Conservation (phyloP, 2,329 filamentous ascomycete genomes). For the Plenodomus lindquistii region DNA sequence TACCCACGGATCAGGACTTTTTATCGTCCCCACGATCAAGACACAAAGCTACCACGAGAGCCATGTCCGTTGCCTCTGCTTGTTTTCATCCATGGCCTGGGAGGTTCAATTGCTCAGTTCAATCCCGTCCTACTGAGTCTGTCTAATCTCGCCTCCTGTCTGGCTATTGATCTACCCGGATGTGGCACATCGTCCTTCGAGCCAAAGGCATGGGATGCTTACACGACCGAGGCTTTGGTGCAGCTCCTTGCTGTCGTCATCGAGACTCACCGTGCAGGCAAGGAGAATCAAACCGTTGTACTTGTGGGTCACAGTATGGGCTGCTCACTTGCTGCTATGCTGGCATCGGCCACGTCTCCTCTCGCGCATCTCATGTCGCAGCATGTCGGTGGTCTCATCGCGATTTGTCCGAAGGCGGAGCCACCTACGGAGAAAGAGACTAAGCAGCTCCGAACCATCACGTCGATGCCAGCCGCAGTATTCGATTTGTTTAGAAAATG, state of each 20-base stretch:
- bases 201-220: slow-evolving; percentile 74
- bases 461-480: slow-evolving; percentile 70
- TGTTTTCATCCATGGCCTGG: slow-evolving; percentile 90
- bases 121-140: slow-evolving; percentile 78
- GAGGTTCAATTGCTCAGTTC: slow-evolving; percentile 91
- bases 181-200: slow-evolving; percentile 80
- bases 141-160: slow-evolving; percentile 78
- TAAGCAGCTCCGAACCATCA: slow-evolving; percentile 58
- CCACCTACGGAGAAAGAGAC: slow-evolving; percentile 62
- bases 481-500: slow-evolving; percentile 78
- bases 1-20: slow-evolving; percentile 83
- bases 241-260: slow-evolving; percentile 77
- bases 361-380: slow-evolving; percentile 59
- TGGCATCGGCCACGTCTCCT: slow-evolving; percentile 65
- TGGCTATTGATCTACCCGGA: slow-evolving; percentile 88
- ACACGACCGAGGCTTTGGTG: slow-evolving; percentile 73
- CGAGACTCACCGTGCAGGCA: slow-evolving; percentile 69
- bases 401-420: slow-evolving; percentile 75
- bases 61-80: slow-evolving; percentile 78
- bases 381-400: slow-evolving; percentile 75
- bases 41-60: slow-evolving; percentile 74
- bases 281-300: slow-evolving; percentile 70
- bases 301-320: slow-evolving; percentile 91
- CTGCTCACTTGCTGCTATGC: slow-evolving; percentile 72
- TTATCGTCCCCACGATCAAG: slow-evolving; percentile 78